These are phyloP conservation scores for Clitoria ternatea DNA, from an alignment of 306 rosid species.

Conservation along the genomic window DNA sequence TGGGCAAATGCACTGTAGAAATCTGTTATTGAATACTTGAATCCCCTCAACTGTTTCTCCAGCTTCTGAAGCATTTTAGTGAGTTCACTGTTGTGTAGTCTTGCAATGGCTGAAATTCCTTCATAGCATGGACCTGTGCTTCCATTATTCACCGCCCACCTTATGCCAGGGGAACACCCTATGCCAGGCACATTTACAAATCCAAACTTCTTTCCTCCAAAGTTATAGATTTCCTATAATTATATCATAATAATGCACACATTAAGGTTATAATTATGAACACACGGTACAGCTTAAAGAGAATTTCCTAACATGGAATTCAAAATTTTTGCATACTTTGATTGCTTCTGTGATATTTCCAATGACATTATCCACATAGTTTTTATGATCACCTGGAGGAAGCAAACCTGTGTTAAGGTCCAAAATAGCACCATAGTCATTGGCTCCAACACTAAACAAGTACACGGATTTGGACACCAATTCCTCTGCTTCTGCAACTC, in stretches of 20 bases:
- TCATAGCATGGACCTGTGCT: constrained; percentile 27
- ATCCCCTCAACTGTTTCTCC: constrained; percentile 26
- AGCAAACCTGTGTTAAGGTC: background rate
- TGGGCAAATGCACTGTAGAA: background rate
- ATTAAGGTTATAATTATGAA: too few relatives aligned
- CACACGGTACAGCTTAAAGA: too few relatives aligned
- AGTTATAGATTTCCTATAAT: constrained; percentile 37
- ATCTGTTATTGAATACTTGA: constrained; percentile 37
- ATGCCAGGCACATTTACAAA: constrained; percentile 11
- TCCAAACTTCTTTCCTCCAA: constrained; percentile 54
- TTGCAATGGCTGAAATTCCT: constrained; percentile 12
- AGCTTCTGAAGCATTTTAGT: constrained; percentile 15
- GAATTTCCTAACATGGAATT: too few relatives aligned
- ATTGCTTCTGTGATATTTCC: constrained; percentile 36
- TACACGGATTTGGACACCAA: constrained; percentile 39
- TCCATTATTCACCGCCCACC: background rate
- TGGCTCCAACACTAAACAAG: constrained; percentile 35
- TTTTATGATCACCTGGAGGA: background rate
- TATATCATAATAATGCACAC: background rate
- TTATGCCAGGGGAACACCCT: constrained; percentile 29
- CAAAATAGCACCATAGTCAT: constrained; percentile 25
- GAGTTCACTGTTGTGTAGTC: constrained; percentile 35
- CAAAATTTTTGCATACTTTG: constrained; percentile 14
- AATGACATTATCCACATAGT: constrained; percentile 36
- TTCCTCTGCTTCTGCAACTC: constrained; percentile 21